Percentiles rank a stretch among this genome's conserved stretches.
Evolutionary conservation across 257 asterid species (phyloP).

Genomic region (Linderniella brevidens): DNA sequence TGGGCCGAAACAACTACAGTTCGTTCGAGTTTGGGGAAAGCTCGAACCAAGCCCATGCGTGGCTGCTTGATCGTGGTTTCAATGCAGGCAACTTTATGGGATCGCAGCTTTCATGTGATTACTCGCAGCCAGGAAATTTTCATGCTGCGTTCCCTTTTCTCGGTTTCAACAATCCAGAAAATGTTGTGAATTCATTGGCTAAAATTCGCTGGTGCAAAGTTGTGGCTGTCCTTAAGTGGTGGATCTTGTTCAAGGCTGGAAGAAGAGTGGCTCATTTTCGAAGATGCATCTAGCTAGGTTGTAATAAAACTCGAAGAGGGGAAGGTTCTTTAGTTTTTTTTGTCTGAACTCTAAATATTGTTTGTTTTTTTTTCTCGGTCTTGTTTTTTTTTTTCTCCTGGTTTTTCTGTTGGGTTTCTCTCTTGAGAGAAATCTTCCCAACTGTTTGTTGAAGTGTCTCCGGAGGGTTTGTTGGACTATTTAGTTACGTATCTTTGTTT

Average conservation of each 20-base stretch:
- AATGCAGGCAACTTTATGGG: conserved; percentile 13
- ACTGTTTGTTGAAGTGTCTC: too few relatives aligned
- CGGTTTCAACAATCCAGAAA: conserved; percentile 22
- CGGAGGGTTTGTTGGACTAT: too few relatives aligned
- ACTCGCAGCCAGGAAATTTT: conserved; percentile 23
- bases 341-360: too few relatives aligned
- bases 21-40: conserved; percentile 25
- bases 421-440: too few relatives aligned
- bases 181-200: conserved; percentile 28
- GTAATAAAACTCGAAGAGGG: too few relatives aligned
- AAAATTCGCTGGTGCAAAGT: conserved; percentile 66
- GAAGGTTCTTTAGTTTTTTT: too few relatives aligned
- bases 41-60: conserved; percentile 22
- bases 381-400: too few relatives aligned
- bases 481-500: too few relatives aligned
- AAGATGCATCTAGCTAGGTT: too few relatives aligned
- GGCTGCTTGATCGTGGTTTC: conserved; percentile 24
- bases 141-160: conserved; percentile 24
- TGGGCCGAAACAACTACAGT: conserved; percentile 16
- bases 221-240: conserved; percentile 62
- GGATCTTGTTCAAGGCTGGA: conserved; percentile 28
- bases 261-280: too few relatives aligned
- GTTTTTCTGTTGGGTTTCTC: too few relatives aligned
- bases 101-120: conserved; percentile 22
- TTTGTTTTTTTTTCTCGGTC: too few relatives aligned